phyloP scores from a whole-genome alignment of 495 filamentous ascomycete species.

The Extremus antarcticus region DNA sequence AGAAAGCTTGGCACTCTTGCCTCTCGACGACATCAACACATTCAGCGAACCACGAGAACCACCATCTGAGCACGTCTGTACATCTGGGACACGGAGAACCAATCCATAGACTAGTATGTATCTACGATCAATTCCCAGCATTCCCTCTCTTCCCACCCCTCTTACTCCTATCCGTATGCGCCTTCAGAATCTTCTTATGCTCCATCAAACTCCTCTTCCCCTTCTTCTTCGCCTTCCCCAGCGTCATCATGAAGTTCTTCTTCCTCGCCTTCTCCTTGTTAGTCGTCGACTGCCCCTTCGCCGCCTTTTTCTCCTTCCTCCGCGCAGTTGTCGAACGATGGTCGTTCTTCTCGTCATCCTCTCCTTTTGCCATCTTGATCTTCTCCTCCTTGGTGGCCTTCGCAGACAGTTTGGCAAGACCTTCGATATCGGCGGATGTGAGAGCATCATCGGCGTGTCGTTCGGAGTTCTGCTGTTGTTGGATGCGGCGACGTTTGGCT shows the following conservation, averaged over 20 bases:
- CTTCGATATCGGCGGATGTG: conserved; percentile 78
- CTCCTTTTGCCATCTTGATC: conserved; percentile 64
- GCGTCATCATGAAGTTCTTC: conserved; percentile 98
- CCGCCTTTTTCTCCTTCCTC: conserved; percentile 71
- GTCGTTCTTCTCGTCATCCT: conserved; percentile 47
- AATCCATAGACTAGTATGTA: too few relatives aligned
- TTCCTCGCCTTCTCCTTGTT: conserved; percentile 93
- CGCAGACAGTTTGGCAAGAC: conserved; percentile 52
- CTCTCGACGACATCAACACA: conserved; percentile 4
- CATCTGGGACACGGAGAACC: too few relatives aligned
- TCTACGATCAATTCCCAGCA: not conserved
- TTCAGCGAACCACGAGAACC: too few relatives aligned
- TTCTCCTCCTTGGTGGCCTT: conserved; percentile 71
- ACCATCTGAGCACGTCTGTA: too few relatives aligned
- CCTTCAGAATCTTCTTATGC: conserved; percentile 63
- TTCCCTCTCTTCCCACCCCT: conserved; percentile 77
- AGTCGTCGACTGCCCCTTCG: conserved; percentile 84
- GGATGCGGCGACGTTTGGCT: conserved; percentile 21
- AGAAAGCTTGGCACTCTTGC: too few relatives aligned
- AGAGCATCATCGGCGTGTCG: conserved; percentile 72
- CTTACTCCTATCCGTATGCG: conserved; percentile 73
- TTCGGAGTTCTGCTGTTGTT: conserved; percentile 23
- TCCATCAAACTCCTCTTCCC: conserved; percentile 84
- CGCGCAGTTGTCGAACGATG: conserved; percentile 73
- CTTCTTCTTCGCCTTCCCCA: conserved; percentile 87